Base-by-base conservation (phyloP, 2,329 filamentous ascomycete species). In the Sphaerostilbella broomeana region DNA sequence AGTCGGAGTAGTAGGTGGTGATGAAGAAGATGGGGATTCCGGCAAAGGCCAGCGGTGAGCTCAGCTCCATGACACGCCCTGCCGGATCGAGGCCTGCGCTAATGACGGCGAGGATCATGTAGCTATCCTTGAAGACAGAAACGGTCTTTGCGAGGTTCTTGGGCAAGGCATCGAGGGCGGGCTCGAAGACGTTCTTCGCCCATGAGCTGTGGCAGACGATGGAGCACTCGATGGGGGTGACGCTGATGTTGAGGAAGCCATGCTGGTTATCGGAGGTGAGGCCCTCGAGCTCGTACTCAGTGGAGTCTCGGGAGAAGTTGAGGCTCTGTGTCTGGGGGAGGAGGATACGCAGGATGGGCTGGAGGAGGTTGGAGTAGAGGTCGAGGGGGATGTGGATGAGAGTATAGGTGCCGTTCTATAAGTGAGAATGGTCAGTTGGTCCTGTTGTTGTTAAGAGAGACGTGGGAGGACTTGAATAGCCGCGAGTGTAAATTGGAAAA, bases 11-110 rank as follows among this genome's bases (percentile, higher is more conserved):
- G 64, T 97, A 98, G 21, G 88, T 95, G 4, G 90, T 95, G 60
- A 95, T 94, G 73, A 97, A 97, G 70, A 97, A 95, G 56, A 98
- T 94, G 38, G 90, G 86, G 37, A 97, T 92, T 51, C 87, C 86
- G 35, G 90, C 90, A 58, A 95, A 73, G 19, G 92, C 90, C 21
- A 97, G 72, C 5, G 90, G 92, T 38, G 82, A 89, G 6, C 89
- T 95, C 46, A 98, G 64, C 56, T 97, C 90, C 52, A 95, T 77
- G 6, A 98, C 90, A 40, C 89, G 78, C 51, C 89, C 87, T 6
- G 88, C 89, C 8, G 90, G 89, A 57, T 95, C 89, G 51, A 95
- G 80, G 6, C 89, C 88, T 51, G 89, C 84, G 47, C 86, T 88
- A 46, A 87, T 86, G 44, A 98, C 86, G 47, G 88, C 87, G 59